A percentile compares a stretch with the other conserved stretches of the same genome.
Conservation (phyloP, 83 land plant genomes). For the Isoetes engelmannii region DNA sequence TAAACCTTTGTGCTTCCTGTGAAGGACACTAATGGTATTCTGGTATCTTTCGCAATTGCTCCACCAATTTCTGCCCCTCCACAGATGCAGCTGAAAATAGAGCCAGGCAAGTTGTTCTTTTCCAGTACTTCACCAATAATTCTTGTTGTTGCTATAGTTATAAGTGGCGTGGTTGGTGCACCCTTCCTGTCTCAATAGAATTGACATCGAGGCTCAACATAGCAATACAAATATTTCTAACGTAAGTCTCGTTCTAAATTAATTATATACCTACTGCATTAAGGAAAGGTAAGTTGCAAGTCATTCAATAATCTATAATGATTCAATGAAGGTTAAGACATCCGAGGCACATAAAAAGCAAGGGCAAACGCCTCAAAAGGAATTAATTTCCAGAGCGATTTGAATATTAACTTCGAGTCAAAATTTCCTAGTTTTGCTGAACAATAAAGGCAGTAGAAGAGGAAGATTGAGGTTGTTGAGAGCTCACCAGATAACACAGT, state of each 20-base stretch:
- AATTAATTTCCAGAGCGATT: no score
- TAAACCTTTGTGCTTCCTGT: conserved; percentile 90
- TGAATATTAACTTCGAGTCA: no score
- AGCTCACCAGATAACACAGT: conserved; percentile 84
- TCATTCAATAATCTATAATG: background rate
- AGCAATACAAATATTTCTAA: background rate
- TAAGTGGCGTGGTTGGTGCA: conserved; percentile 86
- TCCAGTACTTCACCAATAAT: conserved; percentile 67
- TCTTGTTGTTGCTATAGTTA: conserved; percentile 76
- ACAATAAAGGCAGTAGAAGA: background rate
- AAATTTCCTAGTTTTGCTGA: no score
- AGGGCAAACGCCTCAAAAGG: no score
- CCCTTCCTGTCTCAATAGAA: conserved; percentile 57
- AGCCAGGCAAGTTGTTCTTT: conserved; percentile 71
- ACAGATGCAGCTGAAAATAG: conserved; percentile 81
- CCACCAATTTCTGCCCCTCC: conserved; percentile 94
- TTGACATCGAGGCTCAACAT: background rate
- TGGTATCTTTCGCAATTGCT: conserved; percentile 67
- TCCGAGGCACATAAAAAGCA: no score
- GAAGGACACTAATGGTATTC: conserved; percentile 82
- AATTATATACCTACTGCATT: no score
- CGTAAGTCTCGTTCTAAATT: background rate
- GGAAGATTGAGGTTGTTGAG: background rate
- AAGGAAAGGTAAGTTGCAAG: background rate
- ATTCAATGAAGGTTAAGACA: no score